phyloP scores from a whole-genome alignment of 179 eudicot genomes.

The Gypsophila paniculata region DNA sequence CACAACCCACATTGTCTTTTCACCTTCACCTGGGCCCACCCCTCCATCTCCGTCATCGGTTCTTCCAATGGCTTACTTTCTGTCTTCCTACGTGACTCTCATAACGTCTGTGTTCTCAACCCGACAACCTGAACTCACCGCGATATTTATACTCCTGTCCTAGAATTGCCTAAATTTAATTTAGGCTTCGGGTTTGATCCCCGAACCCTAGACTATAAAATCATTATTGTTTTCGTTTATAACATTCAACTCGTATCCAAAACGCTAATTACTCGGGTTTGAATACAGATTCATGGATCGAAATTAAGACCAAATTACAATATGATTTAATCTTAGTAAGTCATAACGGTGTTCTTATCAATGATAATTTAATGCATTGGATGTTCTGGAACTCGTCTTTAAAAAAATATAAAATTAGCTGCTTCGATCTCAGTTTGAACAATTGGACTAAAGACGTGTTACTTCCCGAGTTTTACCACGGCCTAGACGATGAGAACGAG shows the following conservation, averaged over 20 bases:
- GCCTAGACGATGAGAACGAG: neutral
- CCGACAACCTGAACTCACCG: neutral
- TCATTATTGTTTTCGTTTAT: neutral
- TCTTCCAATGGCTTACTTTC: slow-evolving; percentile 11
- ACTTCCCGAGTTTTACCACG: neutral
- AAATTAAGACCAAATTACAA: neutral
- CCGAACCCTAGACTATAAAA: neutral
- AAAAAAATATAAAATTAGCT: neutral
- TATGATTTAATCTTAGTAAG: no score
- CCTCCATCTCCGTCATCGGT: neutral
- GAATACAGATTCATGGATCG: neutral
- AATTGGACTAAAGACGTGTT: neutral
- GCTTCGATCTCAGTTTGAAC: slow-evolving; percentile 2
- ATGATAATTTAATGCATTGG: slow-evolving; percentile 10
- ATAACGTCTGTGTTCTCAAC: neutral
- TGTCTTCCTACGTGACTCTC: neutral
- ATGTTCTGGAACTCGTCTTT: neutral
- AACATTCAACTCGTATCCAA: no score
- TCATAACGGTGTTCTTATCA: slow-evolving; percentile 1
- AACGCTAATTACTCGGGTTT: neutral
- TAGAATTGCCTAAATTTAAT: neutral
- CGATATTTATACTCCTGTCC: neutral
- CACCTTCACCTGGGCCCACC: neutral
- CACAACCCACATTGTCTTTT: neutral
- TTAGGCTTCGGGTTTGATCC: slow-evolving; percentile 8